A percentile compares a stretch with the other conserved stretches of the same genome.
phyloP scores from a whole-genome alignment of 164 flowering plant genomes.

The Annona squamosa region DNA sequence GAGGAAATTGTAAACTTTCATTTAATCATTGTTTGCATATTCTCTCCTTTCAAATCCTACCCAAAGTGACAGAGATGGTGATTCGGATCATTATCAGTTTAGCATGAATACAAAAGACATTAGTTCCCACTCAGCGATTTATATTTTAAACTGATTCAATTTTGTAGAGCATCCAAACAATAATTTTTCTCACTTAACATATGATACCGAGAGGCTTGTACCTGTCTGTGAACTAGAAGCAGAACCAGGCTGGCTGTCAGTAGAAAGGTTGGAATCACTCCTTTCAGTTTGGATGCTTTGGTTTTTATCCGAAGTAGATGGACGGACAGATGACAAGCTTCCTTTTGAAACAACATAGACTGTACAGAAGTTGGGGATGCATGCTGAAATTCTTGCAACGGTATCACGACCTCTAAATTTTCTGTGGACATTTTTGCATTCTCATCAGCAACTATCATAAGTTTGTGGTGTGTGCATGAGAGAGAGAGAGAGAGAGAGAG shows the following conservation, averaged over 20 bases:
- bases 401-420: constrained; percentile 28
- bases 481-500: background rate
- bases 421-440: constrained; percentile 20
- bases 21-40: background rate
- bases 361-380: constrained; percentile 58
- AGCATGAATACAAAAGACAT: background rate
- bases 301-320: constrained; percentile 40
- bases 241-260: constrained; percentile 27
- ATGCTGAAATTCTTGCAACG: constrained; percentile 55
- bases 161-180: background rate
- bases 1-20: background rate
- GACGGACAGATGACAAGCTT: constrained; percentile 52
- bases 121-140: background rate
- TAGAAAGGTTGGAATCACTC: constrained; percentile 29
- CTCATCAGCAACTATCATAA: background rate
- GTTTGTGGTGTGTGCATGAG: too few species aligned
- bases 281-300: constrained; percentile 26
- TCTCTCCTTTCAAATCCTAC: background rate
- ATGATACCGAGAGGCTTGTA: constrained; percentile 1
- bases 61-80: background rate
- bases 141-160: too few species aligned
- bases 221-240: constrained; percentile 34
- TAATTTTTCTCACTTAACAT: background rate
- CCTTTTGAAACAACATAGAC: constrained; percentile 71
- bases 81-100: background rate